A percentile compares a stretch with the other conserved stretches of the same genome.
Evolutionary conservation across 2,329 filamentous ascomycete species (phyloP).

Genomic region (Huntiella decipiens): DNA sequence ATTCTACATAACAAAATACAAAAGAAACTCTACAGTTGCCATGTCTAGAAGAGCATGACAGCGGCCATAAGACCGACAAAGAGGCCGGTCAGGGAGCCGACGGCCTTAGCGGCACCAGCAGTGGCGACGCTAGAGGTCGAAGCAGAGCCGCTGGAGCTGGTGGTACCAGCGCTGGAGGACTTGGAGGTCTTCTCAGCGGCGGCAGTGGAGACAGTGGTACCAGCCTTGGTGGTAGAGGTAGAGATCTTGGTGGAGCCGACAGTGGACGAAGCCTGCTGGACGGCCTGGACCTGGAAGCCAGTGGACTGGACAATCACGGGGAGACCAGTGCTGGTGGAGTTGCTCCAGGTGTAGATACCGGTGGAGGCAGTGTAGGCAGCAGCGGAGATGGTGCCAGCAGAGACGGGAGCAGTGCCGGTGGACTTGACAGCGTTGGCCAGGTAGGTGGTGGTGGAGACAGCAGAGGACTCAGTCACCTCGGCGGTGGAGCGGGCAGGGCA

Average conservation of each 20-base stretch:
- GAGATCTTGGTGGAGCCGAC: not conserved
- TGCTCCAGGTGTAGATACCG: not conserved
- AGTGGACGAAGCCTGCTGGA: too few species aligned
- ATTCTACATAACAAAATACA: not conserved
- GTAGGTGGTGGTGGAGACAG: constrained; percentile 35
- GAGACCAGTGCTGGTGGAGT: not conserved
- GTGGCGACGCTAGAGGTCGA: not conserved
- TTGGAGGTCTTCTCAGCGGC: not conserved
- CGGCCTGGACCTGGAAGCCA: too few species aligned
- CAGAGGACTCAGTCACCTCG: constrained; percentile 1
- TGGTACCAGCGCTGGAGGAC: constrained; percentile 1
- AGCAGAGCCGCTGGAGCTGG: not conserved
- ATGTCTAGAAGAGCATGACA: not conserved
- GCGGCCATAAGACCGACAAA: not conserved
- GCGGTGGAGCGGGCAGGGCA: constrained; percentile 2
- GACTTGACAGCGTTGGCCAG: not conserved
- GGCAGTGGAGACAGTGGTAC: constrained; percentile 1
- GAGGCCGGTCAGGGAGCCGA: not conserved
- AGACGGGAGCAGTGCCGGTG: not conserved
- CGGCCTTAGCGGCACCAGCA: not conserved
- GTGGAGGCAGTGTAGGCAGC: not conserved
- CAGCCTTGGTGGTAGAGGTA: not conserved
- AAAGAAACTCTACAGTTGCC: not conserved
- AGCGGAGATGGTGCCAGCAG: not conserved
- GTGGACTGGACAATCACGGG: too few species aligned